phyloP scores from a whole-genome alignment of 768 basidiomycete genomes.

The Lentinula boryana region DNA sequence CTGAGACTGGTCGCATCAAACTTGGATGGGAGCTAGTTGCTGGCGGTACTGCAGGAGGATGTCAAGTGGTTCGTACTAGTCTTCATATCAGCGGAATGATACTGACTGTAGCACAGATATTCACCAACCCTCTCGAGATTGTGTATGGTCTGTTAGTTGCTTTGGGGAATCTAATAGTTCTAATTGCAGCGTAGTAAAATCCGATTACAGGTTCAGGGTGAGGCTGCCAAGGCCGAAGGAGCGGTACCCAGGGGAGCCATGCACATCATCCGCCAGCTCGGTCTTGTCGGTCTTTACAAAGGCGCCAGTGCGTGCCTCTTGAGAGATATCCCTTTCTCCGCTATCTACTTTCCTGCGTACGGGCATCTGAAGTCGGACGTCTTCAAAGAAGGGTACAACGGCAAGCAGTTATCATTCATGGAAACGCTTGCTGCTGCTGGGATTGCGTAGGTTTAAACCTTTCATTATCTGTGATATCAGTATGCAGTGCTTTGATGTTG shows the following conservation, averaged over 20 bases:
- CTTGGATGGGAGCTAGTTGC: conserved; percentile 89
- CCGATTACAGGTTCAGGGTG: conserved; percentile 91
- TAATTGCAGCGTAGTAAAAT: conserved; percentile 59
- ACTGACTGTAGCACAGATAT: conserved; percentile 48
- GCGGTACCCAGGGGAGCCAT: conserved; percentile 77
- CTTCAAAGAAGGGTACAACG: conserved; percentile 94
- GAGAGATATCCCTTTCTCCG: conserved; percentile 96
- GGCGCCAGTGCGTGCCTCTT: conserved; percentile 91
- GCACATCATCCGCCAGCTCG: conserved; percentile 91
- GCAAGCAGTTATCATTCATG: conserved; percentile 85
- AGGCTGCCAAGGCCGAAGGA: conserved; percentile 84
- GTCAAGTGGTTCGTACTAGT: conserved; percentile 81
- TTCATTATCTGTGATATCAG: conserved; percentile 5
- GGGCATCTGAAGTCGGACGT: conserved; percentile 88
- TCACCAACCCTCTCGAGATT: conserved; percentile 96
- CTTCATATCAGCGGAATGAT: conserved; percentile 1
- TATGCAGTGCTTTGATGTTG: conserved; percentile 10
- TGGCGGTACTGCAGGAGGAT: conserved; percentile 91
- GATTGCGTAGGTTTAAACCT: conserved; percentile 55
- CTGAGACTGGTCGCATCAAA: conserved; percentile 92
- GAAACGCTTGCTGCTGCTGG: conserved; percentile 84
- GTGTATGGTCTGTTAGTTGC: conserved; percentile 50
- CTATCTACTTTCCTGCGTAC: conserved; percentile 87
- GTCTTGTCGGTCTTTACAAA: conserved; percentile 87
- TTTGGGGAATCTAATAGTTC: background rate